Evolutionary conservation across 202 grass and related monocot genomes (phyloP).

Genomic region (Carex arenaria): DNA sequence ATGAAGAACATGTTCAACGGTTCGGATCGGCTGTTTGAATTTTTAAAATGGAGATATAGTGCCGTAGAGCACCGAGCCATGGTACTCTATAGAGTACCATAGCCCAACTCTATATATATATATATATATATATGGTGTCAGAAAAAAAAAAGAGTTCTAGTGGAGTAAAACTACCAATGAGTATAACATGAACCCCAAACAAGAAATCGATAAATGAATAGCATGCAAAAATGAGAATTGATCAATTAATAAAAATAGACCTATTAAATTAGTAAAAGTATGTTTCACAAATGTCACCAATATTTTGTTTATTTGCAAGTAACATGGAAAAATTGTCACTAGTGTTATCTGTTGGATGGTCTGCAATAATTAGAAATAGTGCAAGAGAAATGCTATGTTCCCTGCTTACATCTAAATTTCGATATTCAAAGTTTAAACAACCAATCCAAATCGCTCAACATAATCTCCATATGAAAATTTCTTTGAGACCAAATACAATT

Average conservation of each 20-base stretch:
- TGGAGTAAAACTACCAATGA: background rate
- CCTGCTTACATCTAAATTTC: too few relatives aligned
- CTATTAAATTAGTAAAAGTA: background rate
- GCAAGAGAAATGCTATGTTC: too few relatives aligned
- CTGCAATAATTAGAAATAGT: background rate
- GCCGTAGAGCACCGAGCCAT: too few relatives aligned
- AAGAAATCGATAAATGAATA: background rate
- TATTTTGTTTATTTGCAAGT: background rate
- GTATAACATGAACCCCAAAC: background rate
- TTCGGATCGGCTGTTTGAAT: too few relatives aligned
- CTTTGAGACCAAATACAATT: too few relatives aligned
- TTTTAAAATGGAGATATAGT: too few relatives aligned
- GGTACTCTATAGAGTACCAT: too few relatives aligned
- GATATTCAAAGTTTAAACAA: too few relatives aligned
- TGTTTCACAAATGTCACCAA: background rate
- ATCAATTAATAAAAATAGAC: background rate
- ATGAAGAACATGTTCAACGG: too few relatives aligned
- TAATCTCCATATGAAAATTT: too few relatives aligned
- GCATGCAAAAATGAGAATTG: background rate
- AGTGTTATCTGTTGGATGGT: background rate
- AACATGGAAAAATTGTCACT: background rate
- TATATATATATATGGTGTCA: background rate
- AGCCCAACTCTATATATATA: too few relatives aligned
- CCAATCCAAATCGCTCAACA: too few relatives aligned
- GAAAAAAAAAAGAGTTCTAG: background rate